Evolutionary conservation across 345 rosid genomes (phyloP), one percentile per base, ranked within the genome.

Genomic region (Anastatica hierochuntica): DNA sequence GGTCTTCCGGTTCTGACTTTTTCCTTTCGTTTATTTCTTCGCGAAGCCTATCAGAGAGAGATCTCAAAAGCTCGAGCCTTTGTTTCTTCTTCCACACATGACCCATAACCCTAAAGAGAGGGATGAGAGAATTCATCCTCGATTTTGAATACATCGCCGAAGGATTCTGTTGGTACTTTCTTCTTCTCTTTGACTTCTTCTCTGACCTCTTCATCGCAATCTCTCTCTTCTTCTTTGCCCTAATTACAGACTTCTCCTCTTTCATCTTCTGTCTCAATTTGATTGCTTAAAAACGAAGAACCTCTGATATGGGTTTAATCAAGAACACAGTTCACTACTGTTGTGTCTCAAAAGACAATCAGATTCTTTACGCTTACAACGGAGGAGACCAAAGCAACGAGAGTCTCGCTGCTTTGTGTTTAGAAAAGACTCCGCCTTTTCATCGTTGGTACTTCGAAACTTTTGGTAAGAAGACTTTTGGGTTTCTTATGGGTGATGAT

Each of bases 361-460:
- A 74, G 63, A 56, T 63, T 13, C 64, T 80, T 10, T 82, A 82
- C 67, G 69, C 72, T 17, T 72, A 82, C 65, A 73, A 69, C 46
- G 74, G 76, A 31, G 88, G 85, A 26, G 80, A 79, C 58, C 74
- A 57, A 14, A 76, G 71, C 45, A 72, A 76, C 53, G 89, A 80
- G 63, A 48, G 47, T 40, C 49, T 85, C 36, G 88, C 85, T 7
- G 62, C 72, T 8, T 51, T 85, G 74, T 80, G 81, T 49, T 49
- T 85, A 63, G 92, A 82, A 60, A 74, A 59, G 69, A 52, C 71
- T 49, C 95, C 95, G 3, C 65, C 74, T 7, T 89, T 77, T 49
- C 97, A 89, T 57, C 75, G 49, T 57, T 83, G 92, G 92, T 89
- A 89, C 64, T 81, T 79, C 34, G 97, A 85, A 76, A 81, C 97